Base-by-base conservation (phyloP, 352 stramenopile genomes). In the Globisporangium abappressorium region DNA sequence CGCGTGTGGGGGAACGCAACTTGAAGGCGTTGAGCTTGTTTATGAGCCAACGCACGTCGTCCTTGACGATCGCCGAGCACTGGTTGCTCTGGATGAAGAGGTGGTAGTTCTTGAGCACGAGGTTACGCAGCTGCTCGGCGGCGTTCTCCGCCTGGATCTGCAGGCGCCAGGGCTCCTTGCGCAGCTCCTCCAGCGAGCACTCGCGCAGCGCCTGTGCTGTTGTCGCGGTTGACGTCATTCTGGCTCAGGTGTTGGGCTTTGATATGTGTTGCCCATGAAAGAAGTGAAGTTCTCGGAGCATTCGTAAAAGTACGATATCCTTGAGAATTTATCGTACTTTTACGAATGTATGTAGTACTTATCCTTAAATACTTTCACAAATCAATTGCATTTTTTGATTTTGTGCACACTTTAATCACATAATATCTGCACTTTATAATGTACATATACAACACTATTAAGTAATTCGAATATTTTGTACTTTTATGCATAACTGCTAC, bases 81-180 rank as follows among this genome's bases (percentile, higher is more conserved):
- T 95, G 89, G 66, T 94, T 93, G 71, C 87, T 97, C 73, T 96
- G 85, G 66, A 97, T 94, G 66, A 97, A 96, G 38, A 97, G 85
- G 69, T 94, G 85, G 70, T 97, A 97, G 70, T 97, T 95, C 68
- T 93, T 89, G 43, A 96, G 74, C 60, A 95, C 87, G 36, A 96
- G 82, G 33, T 70, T 80, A 51, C 90, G 87, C 61, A 95, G 69
- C 71, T 95, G 84, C 76, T 89, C 80, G 5, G 80, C 75, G 0
- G 88, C 82, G 65, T 84, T 90, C 41, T 97, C 87, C n/a, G 80
- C 81, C 67, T 95, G 83, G 36, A 88, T 83, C 74, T 93, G 80
- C 64, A 97, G 77, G 1, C 87, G 80, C 78, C 78, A 87, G 30
- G 90, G 90, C 78, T 97, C 90, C 70, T 91, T 91, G 74, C 87